Evolutionary conservation across 78 protist genomes (phyloP), one percentile per base, ranked within the genome.

Genomic region (Andalucia godoyi): DNA sequence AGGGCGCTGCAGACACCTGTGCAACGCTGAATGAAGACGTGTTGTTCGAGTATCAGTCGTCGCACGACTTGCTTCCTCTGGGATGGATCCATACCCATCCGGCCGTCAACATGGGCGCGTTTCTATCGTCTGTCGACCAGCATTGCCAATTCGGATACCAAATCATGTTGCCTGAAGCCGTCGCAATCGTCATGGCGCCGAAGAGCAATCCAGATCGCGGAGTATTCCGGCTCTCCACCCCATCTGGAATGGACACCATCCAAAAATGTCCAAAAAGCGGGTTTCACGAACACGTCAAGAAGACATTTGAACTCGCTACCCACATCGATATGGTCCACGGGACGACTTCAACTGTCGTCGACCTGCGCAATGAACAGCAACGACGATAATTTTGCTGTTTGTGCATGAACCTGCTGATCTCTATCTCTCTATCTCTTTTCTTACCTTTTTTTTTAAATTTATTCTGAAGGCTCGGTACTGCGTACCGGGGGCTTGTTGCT

Each of bases 61-160:
- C 47, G 51, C 41, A 77, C 45, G 82, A 77, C 45, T 38, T 83
- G 18, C 34, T 83, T 33, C 72, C 84, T 15, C 40, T 83, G n/a
- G 88, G 88, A 34, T 83, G 88, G 88, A 77, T 83, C 4, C 88
- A 83, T 57, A 83, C 83, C 0, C 84, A 76, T 38, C 88, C 88
- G 39, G 57, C 79, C 17, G 84, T n/a, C n/a, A n/a, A n/a, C n/a
- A n/a, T n/a, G 77, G 57, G 57, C 72, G 25, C 66, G 81, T 50
- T 83, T 83, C 33, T 83, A 27, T 69, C 79, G 1, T 73, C 81
- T 0, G 84, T 83, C 45, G 88, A 83, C 46, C 73, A 77, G 36
- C 88, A 83, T 55, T 77, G 81, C 49, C 88, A 83, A 50, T 52
- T 70, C 18, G 51, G 81, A 4, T 83, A 83, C 68, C 88, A 83